phyloP scores from a whole-genome alignment of 2,329 filamentous ascomycete genomes.

The Didymella glomerata region DNA sequence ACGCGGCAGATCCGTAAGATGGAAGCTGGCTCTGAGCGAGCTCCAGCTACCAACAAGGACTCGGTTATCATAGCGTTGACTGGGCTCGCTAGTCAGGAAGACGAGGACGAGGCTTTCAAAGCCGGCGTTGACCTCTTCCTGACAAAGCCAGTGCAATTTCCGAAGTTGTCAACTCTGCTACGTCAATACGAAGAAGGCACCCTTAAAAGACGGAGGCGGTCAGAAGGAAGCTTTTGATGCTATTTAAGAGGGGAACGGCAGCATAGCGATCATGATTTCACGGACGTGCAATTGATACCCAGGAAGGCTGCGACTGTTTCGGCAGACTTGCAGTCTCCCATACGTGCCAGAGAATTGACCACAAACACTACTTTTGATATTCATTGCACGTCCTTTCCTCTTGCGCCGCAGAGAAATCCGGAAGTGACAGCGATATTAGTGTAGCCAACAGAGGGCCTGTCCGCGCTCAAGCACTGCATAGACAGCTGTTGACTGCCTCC shows the following conservation, averaged over 20 bases:
- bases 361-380: background rate
- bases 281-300: background rate
- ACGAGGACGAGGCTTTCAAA: slow-evolving; percentile 26
- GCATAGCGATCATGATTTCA: background rate
- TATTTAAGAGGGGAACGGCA: background rate
- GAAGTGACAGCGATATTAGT: too few species aligned
- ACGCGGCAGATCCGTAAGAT: slow-evolving; percentile 34
- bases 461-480: too few species aligned
- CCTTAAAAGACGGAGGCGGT: background rate
- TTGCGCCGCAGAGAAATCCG: too few species aligned
- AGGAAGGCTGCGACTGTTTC: background rate
- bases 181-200: slow-evolving; percentile 11
- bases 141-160: slow-evolving; percentile 34
- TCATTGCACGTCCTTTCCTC: background rate
- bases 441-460: too few species aligned
- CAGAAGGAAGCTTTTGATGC: background rate
- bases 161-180: slow-evolving; percentile 21
- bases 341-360: background rate
- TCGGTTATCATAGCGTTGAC: slow-evolving; percentile 30
- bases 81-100: slow-evolving; percentile 25
- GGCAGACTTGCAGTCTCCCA: background rate
- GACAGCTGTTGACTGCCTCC: too few species aligned
- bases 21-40: slow-evolving; percentile 18
- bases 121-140: slow-evolving; percentile 33
- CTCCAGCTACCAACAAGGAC: background rate